Percentiles rank a stretch among this genome's conserved stretches.
Conservation (phyloP, 345 rosid genomes). For the Firmiana major region DNA sequence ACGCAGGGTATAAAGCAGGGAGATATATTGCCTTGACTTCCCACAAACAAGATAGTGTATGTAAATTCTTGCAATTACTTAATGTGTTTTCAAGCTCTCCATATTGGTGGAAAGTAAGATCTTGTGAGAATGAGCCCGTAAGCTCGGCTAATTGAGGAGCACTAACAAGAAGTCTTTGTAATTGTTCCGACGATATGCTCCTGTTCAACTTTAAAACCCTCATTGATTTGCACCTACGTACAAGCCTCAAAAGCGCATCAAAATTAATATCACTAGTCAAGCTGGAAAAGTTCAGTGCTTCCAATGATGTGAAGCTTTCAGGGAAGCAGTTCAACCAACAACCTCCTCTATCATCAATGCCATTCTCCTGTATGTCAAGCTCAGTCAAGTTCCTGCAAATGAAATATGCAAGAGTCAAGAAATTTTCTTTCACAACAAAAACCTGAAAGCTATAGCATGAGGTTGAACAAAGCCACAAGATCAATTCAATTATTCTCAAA, state of each 20-base stretch:
- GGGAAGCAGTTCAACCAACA: constrained; percentile 68
- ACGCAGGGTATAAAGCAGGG: constrained; percentile 44
- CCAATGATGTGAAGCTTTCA: constrained; percentile 50
- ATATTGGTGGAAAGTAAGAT: constrained; percentile 30
- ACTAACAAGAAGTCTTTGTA: constrained; percentile 45
- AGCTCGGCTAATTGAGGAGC: constrained; percentile 54
- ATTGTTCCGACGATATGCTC: constrained; percentile 41
- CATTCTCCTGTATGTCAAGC: constrained; percentile 68
- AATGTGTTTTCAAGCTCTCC: constrained; percentile 43
- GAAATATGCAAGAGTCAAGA: constrained; percentile 10
- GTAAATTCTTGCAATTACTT: constrained; percentile 42
- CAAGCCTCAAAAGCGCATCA: constrained; percentile 59
- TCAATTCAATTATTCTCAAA: not conserved
- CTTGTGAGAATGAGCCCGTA: constrained; percentile 55
- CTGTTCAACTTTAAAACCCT: constrained; percentile 55
- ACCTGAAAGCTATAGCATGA: not conserved
- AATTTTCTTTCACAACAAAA: not conserved
- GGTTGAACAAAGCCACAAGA: not conserved
- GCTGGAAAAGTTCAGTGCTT: constrained; percentile 53
- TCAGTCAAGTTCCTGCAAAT: constrained; percentile 56
- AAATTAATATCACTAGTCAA: constrained; percentile 45
- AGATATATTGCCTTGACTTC: constrained; percentile 42
- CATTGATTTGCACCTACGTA: constrained; percentile 49
- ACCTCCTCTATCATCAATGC: constrained; percentile 50
- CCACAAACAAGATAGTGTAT: constrained; percentile 57